Percentiles rank a stretch among this genome's conserved stretches.
Conservation (phyloP, 163 green algal genomes). For the Prototheca wickerhamii region DNA sequence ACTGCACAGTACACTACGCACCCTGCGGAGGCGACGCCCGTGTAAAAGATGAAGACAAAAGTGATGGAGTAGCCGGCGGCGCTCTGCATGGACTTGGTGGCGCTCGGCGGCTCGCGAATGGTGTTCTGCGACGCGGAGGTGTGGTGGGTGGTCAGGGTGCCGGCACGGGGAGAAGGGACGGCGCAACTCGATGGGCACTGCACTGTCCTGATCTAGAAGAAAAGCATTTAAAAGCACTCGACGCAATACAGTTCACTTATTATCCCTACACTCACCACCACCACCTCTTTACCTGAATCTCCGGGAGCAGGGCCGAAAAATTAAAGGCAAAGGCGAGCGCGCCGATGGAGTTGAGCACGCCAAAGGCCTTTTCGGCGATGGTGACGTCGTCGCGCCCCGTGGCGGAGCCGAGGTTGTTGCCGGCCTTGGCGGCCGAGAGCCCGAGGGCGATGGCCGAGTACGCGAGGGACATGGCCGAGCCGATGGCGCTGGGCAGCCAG, state of each 20-base stretch:
- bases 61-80: slow-evolving; percentile 3
- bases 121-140: no score
- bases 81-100: background rate
- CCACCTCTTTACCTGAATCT: no score
- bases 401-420: background rate
- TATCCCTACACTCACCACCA: no score
- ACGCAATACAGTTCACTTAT: no score
- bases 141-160: no score
- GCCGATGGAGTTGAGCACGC: background rate
- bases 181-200: no score
- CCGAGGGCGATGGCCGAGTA: slow-evolving; percentile 36
- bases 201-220: no score
- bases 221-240: no score
- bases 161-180: no score
- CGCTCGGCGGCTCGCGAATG: slow-evolving; percentile 17
- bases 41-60: slow-evolving; percentile 11
- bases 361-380: background rate
- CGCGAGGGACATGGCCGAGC: slow-evolving; percentile 26
- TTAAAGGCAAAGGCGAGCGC: background rate
- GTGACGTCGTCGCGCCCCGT: background rate
- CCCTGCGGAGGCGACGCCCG: background rate
- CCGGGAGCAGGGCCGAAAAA: no score
- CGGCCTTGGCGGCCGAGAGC: no score
- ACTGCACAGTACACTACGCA: no score
- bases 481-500: slow-evolving; percentile 31